Conservation (phyloP, 192 early-diverging fungal species). For the Phycomyces blakesleeanus region DNA sequence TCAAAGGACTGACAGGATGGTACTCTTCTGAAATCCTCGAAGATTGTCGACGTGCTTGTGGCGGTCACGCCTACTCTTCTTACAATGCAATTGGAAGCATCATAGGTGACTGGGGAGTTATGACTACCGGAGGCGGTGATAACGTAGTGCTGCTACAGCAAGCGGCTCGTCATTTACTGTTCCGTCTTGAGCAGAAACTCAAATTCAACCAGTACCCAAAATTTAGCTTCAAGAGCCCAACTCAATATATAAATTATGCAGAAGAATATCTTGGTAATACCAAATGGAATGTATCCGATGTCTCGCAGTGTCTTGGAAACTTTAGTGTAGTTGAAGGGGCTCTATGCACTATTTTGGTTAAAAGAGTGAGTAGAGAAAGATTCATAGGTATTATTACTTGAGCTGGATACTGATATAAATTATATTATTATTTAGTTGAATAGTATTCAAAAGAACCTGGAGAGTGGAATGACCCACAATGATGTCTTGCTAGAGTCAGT, state of each 20-base stretch:
- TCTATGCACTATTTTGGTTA: slow-evolving; percentile 21
- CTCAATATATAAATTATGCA: slow-evolving; percentile 17
- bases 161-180: slow-evolving; percentile 42
- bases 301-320: slow-evolving; percentile 3
- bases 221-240: slow-evolving; percentile 16
- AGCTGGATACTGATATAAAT: neutral
- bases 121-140: slow-evolving; percentile 57
- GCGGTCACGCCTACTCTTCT: slow-evolving; percentile 64
- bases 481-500: slow-evolving; percentile 28
- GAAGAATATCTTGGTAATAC: slow-evolving; percentile 9
- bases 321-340: slow-evolving; percentile 19
- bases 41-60: slow-evolving; percentile 47
- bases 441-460: slow-evolving; percentile 13
- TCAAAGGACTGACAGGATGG: slow-evolving; percentile 52
- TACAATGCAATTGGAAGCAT: slow-evolving; percentile 63
- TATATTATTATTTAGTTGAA: slow-evolving; percentile 20
- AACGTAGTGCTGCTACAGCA: slow-evolving; percentile 47
- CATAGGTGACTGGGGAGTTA: slow-evolving; percentile 59
- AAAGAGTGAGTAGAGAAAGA: slow-evolving; percentile 12
- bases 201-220: slow-evolving; percentile 24
- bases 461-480: slow-evolving; percentile 21
- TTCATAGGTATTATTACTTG: neutral
- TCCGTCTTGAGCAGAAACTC: slow-evolving; percentile 25
- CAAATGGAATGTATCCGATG: slow-evolving; percentile 13
- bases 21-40: slow-evolving; percentile 49